phyloP scores from a whole-genome alignment of 768 basidiomycete species.

The Paxillus involutus region DNA sequence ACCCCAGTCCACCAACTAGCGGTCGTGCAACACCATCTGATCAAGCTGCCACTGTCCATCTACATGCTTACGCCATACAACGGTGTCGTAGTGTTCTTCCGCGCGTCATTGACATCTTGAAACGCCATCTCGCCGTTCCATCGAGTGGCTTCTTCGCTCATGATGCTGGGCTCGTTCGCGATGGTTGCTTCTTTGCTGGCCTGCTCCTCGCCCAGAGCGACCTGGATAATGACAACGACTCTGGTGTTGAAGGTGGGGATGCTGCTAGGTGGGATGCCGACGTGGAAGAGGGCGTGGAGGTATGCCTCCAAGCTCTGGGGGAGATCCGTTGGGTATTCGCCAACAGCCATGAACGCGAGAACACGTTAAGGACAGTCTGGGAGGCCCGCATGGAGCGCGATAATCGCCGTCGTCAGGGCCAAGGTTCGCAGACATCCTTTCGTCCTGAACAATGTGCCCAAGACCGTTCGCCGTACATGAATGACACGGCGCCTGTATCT shows the following conservation, averaged over 20 bases:
- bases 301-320: conserved; percentile 73
- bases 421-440: conserved; percentile 21
- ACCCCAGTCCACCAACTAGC: conserved; percentile 35
- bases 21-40: conserved; percentile 46
- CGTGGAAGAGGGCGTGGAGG: conserved; percentile 32
- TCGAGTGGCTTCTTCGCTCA: conserved; percentile 68
- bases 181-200: conserved; percentile 88
- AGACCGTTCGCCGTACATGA: conserved; percentile 27
- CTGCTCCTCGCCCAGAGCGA: conserved; percentile 67
- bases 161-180: conserved; percentile 83
- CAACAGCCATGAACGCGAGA: conserved; percentile 70
- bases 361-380: conserved; percentile 53
- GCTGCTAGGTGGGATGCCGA: conserved; percentile 26
- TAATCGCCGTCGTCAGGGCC: conserved; percentile 27
- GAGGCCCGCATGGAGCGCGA: conserved; percentile 37
- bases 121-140: conserved; percentile 43
- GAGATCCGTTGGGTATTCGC: conserved; percentile 84
- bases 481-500: conserved; percentile 18
- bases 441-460: conserved; percentile 24
- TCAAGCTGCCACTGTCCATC: conserved; percentile 46
- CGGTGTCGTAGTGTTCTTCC: conserved; percentile 52
- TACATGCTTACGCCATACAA: conserved; percentile 48
- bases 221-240: conserved; percentile 47
- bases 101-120: conserved; percentile 49
- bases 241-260: conserved; percentile 19